These are phyloP conservation scores for Oidiodendron maius DNA, from an alignment of 495 filamentous ascomycete genomes.

Conservation along the genomic window DNA sequence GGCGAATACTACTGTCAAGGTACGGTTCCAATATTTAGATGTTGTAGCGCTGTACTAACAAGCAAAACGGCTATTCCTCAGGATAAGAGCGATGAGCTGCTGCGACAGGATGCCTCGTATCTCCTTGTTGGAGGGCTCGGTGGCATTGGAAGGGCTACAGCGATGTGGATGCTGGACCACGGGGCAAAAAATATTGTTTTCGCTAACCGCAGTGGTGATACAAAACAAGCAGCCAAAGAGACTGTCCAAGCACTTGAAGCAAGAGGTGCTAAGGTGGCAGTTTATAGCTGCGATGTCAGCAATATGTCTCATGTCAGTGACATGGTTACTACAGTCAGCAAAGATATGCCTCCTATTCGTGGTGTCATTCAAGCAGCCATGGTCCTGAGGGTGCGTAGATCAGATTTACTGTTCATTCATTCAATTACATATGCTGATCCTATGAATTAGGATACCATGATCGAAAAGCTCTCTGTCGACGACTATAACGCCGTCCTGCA, in stretches of 20 bases:
- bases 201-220: slow-evolving; percentile 38
- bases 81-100: neutral
- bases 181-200: slow-evolving; percentile 51
- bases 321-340: slow-evolving; percentile 1
- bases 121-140: slow-evolving; percentile 53
- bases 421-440: neutral
- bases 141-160: slow-evolving; percentile 41
- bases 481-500: slow-evolving; percentile 25
- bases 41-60: no score
- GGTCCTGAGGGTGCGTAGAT: slow-evolving; percentile 32
- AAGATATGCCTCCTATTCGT: slow-evolving; percentile 30
- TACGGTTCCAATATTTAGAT: no score
- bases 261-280: slow-evolving; percentile 16
- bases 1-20: no score
- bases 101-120: slow-evolving; percentile 37
- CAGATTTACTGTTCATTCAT: neutral
- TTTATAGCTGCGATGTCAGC: slow-evolving; percentile 30
- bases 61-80: neutral
- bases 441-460: neutral
- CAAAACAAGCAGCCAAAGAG: slow-evolving; percentile 10
- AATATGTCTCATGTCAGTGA: neutral
- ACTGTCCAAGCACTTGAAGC: slow-evolving; percentile 20
- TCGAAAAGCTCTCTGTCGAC: slow-evolving; percentile 23
- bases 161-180: slow-evolving; percentile 41
- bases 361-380: slow-evolving; percentile 43